These are phyloP conservation scores for Ailanthus altissimus DNA, from an alignment of 345 rosid species.

Conservation along the genomic window DNA sequence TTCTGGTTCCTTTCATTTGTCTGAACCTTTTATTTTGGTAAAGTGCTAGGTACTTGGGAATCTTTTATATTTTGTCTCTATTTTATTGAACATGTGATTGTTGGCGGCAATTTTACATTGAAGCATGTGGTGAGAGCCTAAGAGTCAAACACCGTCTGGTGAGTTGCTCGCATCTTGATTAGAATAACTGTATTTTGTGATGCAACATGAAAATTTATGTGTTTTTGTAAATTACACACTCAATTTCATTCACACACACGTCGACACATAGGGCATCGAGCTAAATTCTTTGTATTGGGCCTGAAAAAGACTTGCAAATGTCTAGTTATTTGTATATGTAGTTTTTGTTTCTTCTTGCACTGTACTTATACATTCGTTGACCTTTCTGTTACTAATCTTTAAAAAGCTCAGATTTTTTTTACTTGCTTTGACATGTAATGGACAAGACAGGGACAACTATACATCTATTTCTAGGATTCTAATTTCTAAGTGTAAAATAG, in stretches of 20 bases:
- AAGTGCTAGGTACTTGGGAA: slow-evolving; percentile 2
- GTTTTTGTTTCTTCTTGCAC: neutral
- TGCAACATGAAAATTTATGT: neutral
- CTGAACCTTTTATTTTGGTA: slow-evolving; percentile 1
- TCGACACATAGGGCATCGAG: neutral
- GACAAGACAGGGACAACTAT: neutral
- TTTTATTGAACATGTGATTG: slow-evolving; percentile 18
- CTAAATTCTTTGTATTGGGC: neutral
- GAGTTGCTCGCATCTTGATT: slow-evolving; percentile 13
- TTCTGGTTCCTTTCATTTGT: neutral
- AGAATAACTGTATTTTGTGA: neutral
- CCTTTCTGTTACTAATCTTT: neutral
- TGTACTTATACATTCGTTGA: neutral
- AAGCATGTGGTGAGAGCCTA: slow-evolving; percentile 1
- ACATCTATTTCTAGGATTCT: neutral
- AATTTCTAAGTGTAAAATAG: no score
- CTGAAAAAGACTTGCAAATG: neutral
- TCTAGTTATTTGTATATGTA: neutral
- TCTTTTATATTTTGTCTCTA: slow-evolving; percentile 2
- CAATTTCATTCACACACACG: neutral
- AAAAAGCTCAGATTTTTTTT: neutral
- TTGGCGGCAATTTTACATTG: slow-evolving; percentile 25
- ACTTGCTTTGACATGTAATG: neutral
- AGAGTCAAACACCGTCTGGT: slow-evolving; percentile 21
- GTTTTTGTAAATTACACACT: neutral